These are phyloP conservation scores for Caryocar brasiliense DNA, from an alignment of 441 rosid genomes.

Conservation along the genomic window DNA sequence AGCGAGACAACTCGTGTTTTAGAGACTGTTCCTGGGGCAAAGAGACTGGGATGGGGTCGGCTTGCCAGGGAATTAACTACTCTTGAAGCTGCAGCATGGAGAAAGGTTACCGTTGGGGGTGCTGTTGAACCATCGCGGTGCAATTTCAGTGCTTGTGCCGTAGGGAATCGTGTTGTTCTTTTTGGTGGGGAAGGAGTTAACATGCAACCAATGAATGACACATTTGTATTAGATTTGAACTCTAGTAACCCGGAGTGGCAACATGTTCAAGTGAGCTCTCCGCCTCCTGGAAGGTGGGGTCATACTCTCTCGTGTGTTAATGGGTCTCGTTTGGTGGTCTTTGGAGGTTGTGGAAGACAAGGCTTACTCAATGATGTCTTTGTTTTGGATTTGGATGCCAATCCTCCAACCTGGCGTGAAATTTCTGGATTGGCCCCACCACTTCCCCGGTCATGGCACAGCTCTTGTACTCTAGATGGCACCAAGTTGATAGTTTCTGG, in stretches of 20 bases:
- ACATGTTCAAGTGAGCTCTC: constrained; percentile 81
- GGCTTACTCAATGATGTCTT: constrained; percentile 89
- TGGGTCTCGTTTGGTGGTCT: constrained; percentile 81
- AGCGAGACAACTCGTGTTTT: constrained; percentile 75
- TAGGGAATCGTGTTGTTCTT: constrained; percentile 87
- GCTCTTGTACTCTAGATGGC: constrained; percentile 96
- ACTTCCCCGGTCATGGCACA: constrained; percentile 96
- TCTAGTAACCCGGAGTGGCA: constrained; percentile 83
- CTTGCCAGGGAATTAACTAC: constrained; percentile 88
- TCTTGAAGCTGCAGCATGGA: constrained; percentile 92
- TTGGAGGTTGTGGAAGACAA: constrained; percentile 92
- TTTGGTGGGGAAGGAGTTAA: constrained; percentile 94
- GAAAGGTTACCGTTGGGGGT: constrained; percentile 86
- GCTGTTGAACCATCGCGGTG: constrained; percentile 89
- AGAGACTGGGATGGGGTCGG: constrained; percentile 79
- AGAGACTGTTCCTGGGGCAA: constrained; percentile 84
- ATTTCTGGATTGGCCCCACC: constrained; percentile 87
- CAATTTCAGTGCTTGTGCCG: constrained; percentile 94
- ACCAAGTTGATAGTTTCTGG: constrained; percentile 88
- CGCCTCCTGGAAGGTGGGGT: constrained; percentile 98
- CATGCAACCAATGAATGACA: constrained; percentile 98
- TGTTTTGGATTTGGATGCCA: constrained; percentile 80
- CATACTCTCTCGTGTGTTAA: constrained; percentile 86
- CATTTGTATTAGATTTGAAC: constrained; percentile 80
- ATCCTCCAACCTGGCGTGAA: constrained; percentile 88